Conservation (phyloP, 495 filamentous ascomycete genomes). For the Schizothecium vesticola region DNA sequence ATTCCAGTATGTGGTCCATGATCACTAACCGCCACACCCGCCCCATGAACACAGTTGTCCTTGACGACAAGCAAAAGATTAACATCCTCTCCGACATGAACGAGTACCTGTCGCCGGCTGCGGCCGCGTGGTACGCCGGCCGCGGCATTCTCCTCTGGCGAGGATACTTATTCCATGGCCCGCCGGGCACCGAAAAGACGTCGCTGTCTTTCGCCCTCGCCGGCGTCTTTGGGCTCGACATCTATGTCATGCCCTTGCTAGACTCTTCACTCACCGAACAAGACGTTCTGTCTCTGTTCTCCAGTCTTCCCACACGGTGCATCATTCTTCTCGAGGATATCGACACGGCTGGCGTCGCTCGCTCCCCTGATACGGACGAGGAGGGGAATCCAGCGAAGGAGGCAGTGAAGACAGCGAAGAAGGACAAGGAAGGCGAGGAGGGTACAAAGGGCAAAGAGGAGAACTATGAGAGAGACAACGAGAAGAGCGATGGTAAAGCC, state of each 20-base stretch:
- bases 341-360: slow-evolving; percentile 60
- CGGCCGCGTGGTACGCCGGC: slow-evolving; percentile 69
- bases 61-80: slow-evolving; percentile 70
- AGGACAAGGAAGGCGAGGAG: background rate
- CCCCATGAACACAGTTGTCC: slow-evolving; percentile 76
- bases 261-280: slow-evolving; percentile 64
- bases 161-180: slow-evolving; percentile 78
- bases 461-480: background rate
- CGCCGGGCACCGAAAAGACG: slow-evolving; percentile 64
- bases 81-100: slow-evolving; percentile 74
- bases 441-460: background rate
- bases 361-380: slow-evolving; percentile 26
- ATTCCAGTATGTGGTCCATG: slow-evolving; percentile 53
- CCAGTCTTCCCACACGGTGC: slow-evolving; percentile 55
- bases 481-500: background rate
- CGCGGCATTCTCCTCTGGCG: slow-evolving; percentile 87
- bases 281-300: slow-evolving; percentile 61
- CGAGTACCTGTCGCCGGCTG: slow-evolving; percentile 75
- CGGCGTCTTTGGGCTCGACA: slow-evolving; percentile 63
- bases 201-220: slow-evolving; percentile 60
- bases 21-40: slow-evolving; percentile 66
- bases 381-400: slow-evolving; percentile 9
- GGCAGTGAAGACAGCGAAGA: background rate
- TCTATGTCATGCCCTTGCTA: slow-evolving; percentile 59
- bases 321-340: slow-evolving; percentile 69